Base-by-base conservation (phyloP, 768 basidiomycete species). In the Rhizopogon salebrosus region DNA sequence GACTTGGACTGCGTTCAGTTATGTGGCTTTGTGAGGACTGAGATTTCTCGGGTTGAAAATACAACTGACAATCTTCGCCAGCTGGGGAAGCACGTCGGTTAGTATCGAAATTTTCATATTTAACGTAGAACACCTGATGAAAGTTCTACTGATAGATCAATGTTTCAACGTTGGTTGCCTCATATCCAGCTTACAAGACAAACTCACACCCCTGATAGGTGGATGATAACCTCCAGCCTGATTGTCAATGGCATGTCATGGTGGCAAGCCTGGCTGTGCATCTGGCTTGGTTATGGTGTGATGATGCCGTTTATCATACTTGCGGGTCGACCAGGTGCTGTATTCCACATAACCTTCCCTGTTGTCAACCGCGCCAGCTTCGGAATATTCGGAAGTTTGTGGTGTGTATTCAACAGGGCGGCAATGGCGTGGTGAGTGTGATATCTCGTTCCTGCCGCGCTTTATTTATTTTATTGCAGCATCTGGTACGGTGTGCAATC, bases 231-330 rank as follows among this genome's bases (percentile, higher is more conserved):
- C 0, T 83, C 81, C 31, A 79, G 80, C 2, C 84, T 86, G 84
- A 73, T 84, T 20, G 77, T 82, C 55, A 69, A 80, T 10, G 83
- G 82, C 10, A 73, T 87, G 7, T 83, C 81, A 0, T 87, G 84
- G 85, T 88, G 85, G 85, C 84, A 87, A 66, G 82, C 87, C 9
- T 85, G 87, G 83, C 74, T 89, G 52, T 85, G 79, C 51, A 82
- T 84, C n/a, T 84, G 81, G 82, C 55, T 84, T 29, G 80, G 73
- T 37, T 84, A 75, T 67, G 80, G 62, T 1, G 56, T 82, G 51
- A 77, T 80, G 16, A 80, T 83, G 1, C 80, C 80, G 0, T 84
- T 91, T 69, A 76, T 91, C 52, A 81, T 82, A 11, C 62, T 85
- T 51, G 87, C 86, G 63, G 87, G 84, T 13, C 76, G 83, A 22